These are phyloP conservation scores for Benincasa hispida DNA, from an alignment of 306 rosid species.

Conservation along the genomic window DNA sequence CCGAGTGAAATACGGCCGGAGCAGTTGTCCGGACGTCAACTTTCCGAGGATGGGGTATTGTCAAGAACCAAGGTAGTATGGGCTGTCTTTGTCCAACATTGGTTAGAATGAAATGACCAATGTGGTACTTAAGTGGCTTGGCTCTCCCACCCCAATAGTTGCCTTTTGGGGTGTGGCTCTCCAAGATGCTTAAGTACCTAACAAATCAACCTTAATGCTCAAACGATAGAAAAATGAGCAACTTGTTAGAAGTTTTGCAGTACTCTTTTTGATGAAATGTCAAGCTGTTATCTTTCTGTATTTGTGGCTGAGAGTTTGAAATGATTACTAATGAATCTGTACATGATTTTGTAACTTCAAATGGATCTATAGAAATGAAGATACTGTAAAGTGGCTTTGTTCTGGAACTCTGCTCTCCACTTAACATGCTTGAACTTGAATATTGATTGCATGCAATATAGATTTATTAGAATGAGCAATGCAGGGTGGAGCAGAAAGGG, in stretches of 20 bases:
- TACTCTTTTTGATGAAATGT: background rate
- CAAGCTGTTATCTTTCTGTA: background rate
- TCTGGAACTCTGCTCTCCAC: background rate
- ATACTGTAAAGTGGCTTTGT: background rate
- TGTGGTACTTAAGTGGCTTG: too few relatives aligned
- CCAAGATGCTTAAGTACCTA: too few relatives aligned
- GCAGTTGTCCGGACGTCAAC: too few relatives aligned
- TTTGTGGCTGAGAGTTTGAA: background rate
- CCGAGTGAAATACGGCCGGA: too few relatives aligned
- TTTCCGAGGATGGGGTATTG: too few relatives aligned
- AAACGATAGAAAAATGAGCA: background rate
- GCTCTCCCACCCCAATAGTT: too few relatives aligned
- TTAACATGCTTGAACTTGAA: background rate
- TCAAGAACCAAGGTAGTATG: too few relatives aligned
- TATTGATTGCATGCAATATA: background rate
- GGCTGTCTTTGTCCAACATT: too few relatives aligned
- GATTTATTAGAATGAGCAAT: conserved; percentile 15
- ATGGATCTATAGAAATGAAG: background rate
- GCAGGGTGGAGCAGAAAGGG: conserved; percentile 97
- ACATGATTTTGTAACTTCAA: background rate
- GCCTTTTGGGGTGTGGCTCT: too few relatives aligned
- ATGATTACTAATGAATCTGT: background rate
- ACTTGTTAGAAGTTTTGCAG: background rate
- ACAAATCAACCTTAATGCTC: background rate
- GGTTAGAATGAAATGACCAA: too few relatives aligned